These are phyloP conservation scores for Arthrobotrys conoides DNA, from an alignment of 2,329 filamentous ascomycete genomes.

Conservation along the genomic window DNA sequence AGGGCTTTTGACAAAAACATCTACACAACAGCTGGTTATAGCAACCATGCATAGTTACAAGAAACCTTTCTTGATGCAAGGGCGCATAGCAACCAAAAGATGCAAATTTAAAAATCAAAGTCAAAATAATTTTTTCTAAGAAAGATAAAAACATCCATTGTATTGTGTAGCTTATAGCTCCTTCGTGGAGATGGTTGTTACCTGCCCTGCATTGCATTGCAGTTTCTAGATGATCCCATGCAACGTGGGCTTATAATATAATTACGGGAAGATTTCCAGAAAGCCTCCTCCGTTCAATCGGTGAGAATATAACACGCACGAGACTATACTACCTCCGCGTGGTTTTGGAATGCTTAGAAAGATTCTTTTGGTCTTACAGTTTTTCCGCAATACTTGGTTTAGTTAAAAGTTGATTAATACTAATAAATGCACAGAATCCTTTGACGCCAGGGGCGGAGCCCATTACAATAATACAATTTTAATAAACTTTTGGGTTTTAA, in stretches of 20 bases:
- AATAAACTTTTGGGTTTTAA: neutral
- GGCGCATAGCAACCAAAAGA: neutral
- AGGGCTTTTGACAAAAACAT: conserved; percentile 3
- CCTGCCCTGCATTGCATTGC: no score
- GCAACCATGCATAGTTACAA: neutral
- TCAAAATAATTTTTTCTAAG: conserved; percentile 1
- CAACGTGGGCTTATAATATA: neutral
- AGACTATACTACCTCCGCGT: neutral
- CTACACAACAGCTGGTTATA: conserved; percentile 12
- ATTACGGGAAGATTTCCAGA: neutral
- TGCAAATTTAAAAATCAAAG: neutral
- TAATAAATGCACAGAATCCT: no score
- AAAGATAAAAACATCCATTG: neutral
- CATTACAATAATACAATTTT: neutral
- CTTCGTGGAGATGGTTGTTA: no score
- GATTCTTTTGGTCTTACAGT: no score
- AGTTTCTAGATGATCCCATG: no score
- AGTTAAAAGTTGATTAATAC: no score
- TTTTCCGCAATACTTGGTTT: no score
- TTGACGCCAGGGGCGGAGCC: no score
- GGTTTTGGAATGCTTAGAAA: conserved; percentile 1
- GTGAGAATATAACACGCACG: no score
- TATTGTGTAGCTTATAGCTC: neutral
- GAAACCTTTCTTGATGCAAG: neutral
- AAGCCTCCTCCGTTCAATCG: neutral